These are phyloP conservation scores for Daedaleopsis nitida DNA, from an alignment of 768 basidiomycete species.

Conservation along the genomic window DNA sequence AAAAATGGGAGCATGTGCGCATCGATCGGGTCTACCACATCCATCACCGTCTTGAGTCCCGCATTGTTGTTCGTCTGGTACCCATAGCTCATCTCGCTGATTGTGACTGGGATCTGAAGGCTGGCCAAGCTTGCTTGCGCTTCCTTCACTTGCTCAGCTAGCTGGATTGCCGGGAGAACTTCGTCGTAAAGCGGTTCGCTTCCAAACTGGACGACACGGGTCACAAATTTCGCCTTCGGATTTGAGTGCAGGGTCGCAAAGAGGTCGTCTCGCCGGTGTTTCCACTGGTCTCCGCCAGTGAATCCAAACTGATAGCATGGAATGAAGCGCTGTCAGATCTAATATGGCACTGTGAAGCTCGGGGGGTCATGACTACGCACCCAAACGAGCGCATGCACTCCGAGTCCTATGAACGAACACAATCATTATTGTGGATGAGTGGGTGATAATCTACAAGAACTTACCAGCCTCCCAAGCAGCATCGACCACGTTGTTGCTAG, in stretches of 20 bases:
- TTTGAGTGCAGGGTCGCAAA: conserved; percentile 30
- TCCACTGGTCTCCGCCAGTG: conserved; percentile 26
- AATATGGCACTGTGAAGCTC: background rate
- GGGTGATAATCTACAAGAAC: background rate
- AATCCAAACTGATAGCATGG: conserved; percentile 30
- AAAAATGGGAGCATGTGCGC: conserved; percentile 32
- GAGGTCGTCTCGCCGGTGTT: conserved; percentile 26
- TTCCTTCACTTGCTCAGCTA: conserved; percentile 22
- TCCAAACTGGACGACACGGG: conserved; percentile 29
- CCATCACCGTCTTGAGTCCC: conserved; percentile 28
- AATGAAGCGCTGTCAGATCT: background rate
- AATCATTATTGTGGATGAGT: background rate
- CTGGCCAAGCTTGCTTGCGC: conserved; percentile 26
- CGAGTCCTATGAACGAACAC: conserved; percentile 39
- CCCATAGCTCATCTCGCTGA: conserved; percentile 30
- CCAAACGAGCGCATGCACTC: conserved; percentile 77
- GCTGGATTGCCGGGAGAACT: conserved; percentile 21
- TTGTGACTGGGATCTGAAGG: conserved; percentile 27
- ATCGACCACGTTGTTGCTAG: conserved; percentile 59
- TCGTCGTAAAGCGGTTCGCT: conserved; percentile 28
- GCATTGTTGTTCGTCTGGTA: conserved; percentile 23
- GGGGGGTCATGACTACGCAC: conserved; percentile 35
- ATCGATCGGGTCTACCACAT: conserved; percentile 28
- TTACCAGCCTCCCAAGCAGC: conserved; percentile 61
- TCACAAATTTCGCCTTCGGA: conserved; percentile 27